Conservation (phyloP, 495 filamentous ascomycete species). For the Rostrohypoxylon terebratum region DNA sequence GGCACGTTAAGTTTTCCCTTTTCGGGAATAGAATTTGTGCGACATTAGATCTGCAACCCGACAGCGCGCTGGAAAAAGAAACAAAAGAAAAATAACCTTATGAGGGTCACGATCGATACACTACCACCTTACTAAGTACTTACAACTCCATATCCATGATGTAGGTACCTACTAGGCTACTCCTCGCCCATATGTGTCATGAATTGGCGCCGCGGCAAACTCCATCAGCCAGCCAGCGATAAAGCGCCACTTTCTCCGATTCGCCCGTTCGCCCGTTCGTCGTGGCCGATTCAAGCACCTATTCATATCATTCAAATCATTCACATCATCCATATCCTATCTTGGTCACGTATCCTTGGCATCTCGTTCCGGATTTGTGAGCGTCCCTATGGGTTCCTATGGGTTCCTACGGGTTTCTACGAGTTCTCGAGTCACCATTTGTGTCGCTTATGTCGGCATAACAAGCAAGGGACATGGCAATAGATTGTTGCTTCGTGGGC, state of each 20-base stretch:
- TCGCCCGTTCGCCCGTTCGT: conserved; percentile 3
- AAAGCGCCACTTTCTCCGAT: conserved; percentile 3
- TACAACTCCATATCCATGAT: too few species aligned
- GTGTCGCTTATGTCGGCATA: conserved; percentile 6
- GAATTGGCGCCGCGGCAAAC: conserved; percentile 1
- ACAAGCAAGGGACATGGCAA: conserved; percentile 1
- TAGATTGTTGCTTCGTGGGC: background rate
- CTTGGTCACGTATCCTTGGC: background rate
- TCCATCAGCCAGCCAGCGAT: background rate
- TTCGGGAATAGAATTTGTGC: background rate
- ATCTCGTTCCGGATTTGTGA: conserved; percentile 3
- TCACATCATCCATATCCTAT: background rate
- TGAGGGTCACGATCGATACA: background rate
- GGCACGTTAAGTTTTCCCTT: background rate
- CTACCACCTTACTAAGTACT: too few species aligned
- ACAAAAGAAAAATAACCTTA: too few species aligned
- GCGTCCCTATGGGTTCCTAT: background rate
- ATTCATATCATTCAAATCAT: background rate
- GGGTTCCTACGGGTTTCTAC: too few species aligned
- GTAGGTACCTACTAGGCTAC: too few species aligned
- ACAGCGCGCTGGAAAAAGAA: background rate
- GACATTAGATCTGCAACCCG: background rate
- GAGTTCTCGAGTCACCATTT: background rate
- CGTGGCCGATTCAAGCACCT: background rate
- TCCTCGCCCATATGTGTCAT: too few species aligned